phyloP scores from a whole-genome alignment of 75 land plant species.

The Ceratopteris richardii region DNA sequence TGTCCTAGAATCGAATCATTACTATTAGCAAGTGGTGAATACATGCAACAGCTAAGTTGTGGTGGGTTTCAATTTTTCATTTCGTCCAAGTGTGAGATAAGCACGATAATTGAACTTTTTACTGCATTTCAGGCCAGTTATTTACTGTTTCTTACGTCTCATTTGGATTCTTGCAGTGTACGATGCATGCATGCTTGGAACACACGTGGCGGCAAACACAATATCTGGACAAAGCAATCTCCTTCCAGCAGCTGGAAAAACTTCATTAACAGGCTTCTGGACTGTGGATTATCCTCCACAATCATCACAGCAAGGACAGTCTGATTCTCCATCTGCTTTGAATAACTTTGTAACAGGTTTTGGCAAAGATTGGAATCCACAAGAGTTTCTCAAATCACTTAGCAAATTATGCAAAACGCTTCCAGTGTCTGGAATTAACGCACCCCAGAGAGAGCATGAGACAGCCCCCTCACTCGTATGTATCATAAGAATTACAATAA shows the following conservation, averaged over 20 bases:
- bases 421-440: constrained; percentile 34
- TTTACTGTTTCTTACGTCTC: background rate
- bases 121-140: background rate
- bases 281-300: constrained; percentile 66
- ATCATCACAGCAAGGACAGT: constrained; percentile 31
- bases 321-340: constrained; percentile 42
- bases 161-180: constrained; percentile 49
- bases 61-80: constrained; percentile 34
- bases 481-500: background rate
- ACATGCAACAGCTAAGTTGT: constrained; percentile 84
- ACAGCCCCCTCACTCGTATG: constrained; percentile 62
- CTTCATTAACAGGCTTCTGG: constrained; percentile 60
- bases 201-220: constrained; percentile 49
- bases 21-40: constrained; percentile 71
- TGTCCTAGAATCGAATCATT: constrained; percentile 84
- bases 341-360: constrained; percentile 60
- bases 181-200: constrained; percentile 83
- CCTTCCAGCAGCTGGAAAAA: constrained; percentile 36
- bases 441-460: constrained; percentile 50
- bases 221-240: constrained; percentile 41
- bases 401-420: constrained; percentile 61
- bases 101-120: too few species aligned
- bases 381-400: constrained; percentile 57
- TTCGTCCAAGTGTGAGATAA: background rate
- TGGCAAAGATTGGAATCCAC: constrained; percentile 69